Conservation (phyloP, 1,284 basidiomycete genomes). For the Cutaneotrichosporon spelunceum region DNA sequence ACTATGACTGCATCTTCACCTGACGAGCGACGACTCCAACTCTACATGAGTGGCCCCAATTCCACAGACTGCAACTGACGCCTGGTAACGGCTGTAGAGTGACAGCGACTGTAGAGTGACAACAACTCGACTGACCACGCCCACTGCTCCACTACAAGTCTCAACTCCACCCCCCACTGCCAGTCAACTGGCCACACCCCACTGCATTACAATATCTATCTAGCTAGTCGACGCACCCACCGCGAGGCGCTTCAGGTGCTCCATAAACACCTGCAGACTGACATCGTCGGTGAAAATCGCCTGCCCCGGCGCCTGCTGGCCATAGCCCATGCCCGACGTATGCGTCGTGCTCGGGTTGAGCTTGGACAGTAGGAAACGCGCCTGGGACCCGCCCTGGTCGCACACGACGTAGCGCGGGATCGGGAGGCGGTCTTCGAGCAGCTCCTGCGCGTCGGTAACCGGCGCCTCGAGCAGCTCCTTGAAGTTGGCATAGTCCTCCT, state of each 20-base stretch:
- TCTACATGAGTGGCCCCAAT: too few species aligned
- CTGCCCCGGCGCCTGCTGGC: conserved; percentile 67
- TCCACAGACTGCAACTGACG: too few species aligned
- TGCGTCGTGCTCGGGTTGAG: conserved; percentile 98
- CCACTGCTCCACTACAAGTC: too few species aligned
- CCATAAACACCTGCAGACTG: conserved; percentile 94
- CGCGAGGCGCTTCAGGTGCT: conserved; percentile 77
- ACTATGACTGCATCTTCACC: too few species aligned
- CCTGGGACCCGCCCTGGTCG: conserved; percentile 96
- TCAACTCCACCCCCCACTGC: too few species aligned
- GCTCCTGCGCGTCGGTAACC: conserved; percentile 69
- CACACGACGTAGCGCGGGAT: conserved; percentile 97
- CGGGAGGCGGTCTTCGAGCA: conserved; percentile 91
- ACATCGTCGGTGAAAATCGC: conserved; percentile 99
- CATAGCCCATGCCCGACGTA: conserved; percentile 78
- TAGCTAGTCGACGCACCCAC: conserved; percentile 49
- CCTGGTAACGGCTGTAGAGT: too few species aligned
- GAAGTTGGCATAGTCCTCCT: conserved; percentile 98
- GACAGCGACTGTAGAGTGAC: too few species aligned
- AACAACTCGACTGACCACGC: too few species aligned
- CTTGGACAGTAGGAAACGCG: conserved; percentile 93
- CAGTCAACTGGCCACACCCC: not conserved
- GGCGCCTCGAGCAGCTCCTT: conserved; percentile 89
- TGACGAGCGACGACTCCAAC: too few species aligned
- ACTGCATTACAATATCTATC: conserved; percentile 15